These are phyloP conservation scores for Epipyxis sp. DNA, from an alignment of 108 stramenopile species.

Conservation along the genomic window DNA sequence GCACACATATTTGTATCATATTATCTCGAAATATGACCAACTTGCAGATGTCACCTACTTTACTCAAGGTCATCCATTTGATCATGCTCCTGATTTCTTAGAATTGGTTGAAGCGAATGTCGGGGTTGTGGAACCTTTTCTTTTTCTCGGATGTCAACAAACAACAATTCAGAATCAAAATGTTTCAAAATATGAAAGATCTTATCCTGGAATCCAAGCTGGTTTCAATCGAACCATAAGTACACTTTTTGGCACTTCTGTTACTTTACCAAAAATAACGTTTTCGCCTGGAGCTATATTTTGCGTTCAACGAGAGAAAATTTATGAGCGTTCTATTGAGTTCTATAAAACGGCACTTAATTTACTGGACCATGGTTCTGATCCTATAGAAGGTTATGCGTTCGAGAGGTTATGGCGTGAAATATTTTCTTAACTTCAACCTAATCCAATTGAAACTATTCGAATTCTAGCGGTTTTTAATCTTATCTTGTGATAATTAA, in stretches of 20 bases:
- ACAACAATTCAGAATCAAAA: not conserved
- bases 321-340: not conserved
- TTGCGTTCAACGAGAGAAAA: not conserved
- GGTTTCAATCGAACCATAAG: not conserved
- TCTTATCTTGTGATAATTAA: too few species aligned
- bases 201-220: not conserved
- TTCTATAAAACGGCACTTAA: not conserved
- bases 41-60: not conserved
- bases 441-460: too few species aligned
- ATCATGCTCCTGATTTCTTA: not conserved
- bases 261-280: not conserved
- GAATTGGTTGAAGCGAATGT: not conserved
- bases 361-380: not conserved
- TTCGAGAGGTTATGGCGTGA: not conserved
- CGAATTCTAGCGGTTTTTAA: too few species aligned
- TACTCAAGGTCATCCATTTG: conserved; percentile 1
- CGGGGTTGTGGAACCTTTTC: not conserved
- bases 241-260: not conserved
- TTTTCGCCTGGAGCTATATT: not conserved
- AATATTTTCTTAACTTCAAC: too few species aligned
- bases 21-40: not conserved
- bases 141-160: not conserved
- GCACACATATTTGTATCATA: conserved; percentile 19
- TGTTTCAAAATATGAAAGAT: not conserved
- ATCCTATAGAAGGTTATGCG: conserved; percentile 5